Percentiles rank a stretch among this genome's conserved stretches.
Evolutionary conservation across 441 rosid genomes (phyloP).

Genomic region (Hura crepitans): DNA sequence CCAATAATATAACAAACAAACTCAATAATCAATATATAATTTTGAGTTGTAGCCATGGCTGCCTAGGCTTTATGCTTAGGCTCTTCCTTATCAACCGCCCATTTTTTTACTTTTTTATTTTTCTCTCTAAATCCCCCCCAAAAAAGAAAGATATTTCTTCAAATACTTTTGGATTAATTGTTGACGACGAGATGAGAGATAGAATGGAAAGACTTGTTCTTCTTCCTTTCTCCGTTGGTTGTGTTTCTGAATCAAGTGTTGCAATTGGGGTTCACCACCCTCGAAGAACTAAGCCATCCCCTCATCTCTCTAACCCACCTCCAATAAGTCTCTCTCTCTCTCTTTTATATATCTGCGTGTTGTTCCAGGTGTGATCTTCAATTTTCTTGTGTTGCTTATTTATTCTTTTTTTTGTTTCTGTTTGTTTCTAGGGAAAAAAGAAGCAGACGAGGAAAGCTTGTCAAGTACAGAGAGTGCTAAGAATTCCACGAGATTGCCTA

Average conservation of each 20-base stretch:
- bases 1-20: conserved; percentile 23
- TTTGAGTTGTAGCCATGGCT: not conserved
- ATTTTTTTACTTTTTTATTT: conserved; percentile 12
- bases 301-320: conserved; percentile 26
- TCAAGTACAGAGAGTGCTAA: conserved; percentile 46
- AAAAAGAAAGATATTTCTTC: no score
- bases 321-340: conserved; percentile 38
- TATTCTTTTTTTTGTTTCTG: not conserved
- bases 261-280: conserved; percentile 48
- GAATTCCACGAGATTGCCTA: conserved; percentile 46
- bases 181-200: conserved; percentile 60
- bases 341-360: not conserved
- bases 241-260: conserved; percentile 83
- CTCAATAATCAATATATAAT: no score
- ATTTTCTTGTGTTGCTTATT: not conserved
- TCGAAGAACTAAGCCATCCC: conserved; percentile 28
- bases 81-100: conserved; percentile 22
- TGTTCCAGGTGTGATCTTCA: no score
- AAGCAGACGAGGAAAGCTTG: conserved; percentile 55
- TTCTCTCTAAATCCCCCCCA: no score
- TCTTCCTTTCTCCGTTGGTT: conserved; percentile 83
- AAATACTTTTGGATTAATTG: no score
- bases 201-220: conserved; percentile 87
- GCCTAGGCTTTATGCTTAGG: not conserved
- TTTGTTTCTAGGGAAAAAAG: conserved; percentile 34